phyloP scores from a whole-genome alignment of 2,329 filamentous ascomycete genomes.

The Aspergillus udagawae region DNA sequence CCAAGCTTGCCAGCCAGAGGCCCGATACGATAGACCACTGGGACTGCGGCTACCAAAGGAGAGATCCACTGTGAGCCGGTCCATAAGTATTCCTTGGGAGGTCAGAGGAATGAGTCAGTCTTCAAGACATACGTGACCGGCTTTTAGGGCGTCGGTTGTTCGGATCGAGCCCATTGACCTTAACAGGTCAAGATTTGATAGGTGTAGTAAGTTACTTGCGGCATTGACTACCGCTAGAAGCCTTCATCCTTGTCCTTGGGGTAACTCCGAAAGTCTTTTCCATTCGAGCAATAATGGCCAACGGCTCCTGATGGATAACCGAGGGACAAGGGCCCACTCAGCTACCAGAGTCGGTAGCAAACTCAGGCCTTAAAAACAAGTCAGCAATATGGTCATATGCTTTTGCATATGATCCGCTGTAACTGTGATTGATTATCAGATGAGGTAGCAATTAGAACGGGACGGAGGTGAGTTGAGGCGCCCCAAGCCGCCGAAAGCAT shows the following conservation, averaged over 20 bases:
- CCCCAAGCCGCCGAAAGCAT: not conserved
- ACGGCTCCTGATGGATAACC: not conserved
- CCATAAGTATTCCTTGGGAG: not conserved
- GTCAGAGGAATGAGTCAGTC: not conserved
- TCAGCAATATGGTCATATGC: not conserved
- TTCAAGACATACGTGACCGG: not conserved
- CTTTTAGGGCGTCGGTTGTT: not conserved
- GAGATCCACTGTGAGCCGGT: constrained; percentile 1
- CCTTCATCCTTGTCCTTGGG: not conserved
- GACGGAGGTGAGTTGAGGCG: not conserved
- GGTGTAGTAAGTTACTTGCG: not conserved
- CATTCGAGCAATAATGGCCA: not conserved
- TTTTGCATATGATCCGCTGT: not conserved
- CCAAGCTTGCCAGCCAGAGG: not conserved
- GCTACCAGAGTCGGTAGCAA: not conserved
- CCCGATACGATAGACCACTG: not conserved
- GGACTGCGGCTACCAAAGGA: not conserved
- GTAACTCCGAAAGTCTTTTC: not conserved
- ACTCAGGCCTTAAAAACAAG: not conserved
- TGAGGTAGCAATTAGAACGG: not conserved
- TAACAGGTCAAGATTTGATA: not conserved
- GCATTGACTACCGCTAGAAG: not conserved
- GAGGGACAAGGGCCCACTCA: not conserved
- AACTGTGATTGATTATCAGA: not conserved
- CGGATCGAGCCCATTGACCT: not conserved